These are phyloP conservation scores for Nemania sp. DNA, from an alignment of 2,329 filamentous ascomycete genomes.

Conservation along the genomic window DNA sequence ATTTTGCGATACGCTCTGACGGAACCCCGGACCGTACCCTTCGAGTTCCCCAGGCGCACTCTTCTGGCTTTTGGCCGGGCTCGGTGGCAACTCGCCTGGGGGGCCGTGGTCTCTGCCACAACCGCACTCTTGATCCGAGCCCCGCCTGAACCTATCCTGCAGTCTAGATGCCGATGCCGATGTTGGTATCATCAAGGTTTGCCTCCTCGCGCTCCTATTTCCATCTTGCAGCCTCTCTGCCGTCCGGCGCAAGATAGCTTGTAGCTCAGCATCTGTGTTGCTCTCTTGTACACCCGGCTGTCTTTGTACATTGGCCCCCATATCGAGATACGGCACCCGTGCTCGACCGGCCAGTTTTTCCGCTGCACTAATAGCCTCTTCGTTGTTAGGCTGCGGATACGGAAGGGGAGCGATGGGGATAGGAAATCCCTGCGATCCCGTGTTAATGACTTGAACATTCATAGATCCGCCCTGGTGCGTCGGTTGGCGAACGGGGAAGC, in stretches of 20 bases:
- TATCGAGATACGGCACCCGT: constrained; percentile 39
- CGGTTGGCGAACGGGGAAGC: constrained; percentile 11
- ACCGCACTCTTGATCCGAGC: not conserved
- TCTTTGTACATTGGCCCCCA: constrained; percentile 20
- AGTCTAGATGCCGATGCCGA: constrained; percentile 11
- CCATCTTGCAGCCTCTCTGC: constrained; percentile 63
- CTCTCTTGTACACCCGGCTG: constrained; percentile 13
- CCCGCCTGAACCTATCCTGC: constrained; percentile 8
- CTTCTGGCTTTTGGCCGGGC: constrained; percentile 49
- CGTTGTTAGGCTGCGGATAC: constrained; percentile 10
- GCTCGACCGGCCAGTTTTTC: constrained; percentile 47
- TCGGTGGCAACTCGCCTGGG: constrained; percentile 28
- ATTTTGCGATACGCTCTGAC: constrained; percentile 19
- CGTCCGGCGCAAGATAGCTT: constrained; percentile 65
- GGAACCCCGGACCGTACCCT: constrained; percentile 32
- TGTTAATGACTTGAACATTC: constrained; percentile 10
- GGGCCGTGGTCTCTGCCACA: constrained; percentile 1
- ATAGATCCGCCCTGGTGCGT: constrained; percentile 16
- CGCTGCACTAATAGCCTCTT: constrained; percentile 43
- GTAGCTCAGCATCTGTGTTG: constrained; percentile 62
- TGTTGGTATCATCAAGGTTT: constrained; percentile 44
- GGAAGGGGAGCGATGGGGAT: not conserved
- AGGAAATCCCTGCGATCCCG: constrained; percentile 15
- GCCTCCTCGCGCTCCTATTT: constrained; percentile 46
- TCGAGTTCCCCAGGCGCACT: constrained; percentile 49